A percentile compares a stretch with the other conserved stretches of the same genome.
These are phyloP conservation scores for Elsinoe batatas DNA, from an alignment of 2,329 filamentous ascomycete species.

Conservation along the genomic window DNA sequence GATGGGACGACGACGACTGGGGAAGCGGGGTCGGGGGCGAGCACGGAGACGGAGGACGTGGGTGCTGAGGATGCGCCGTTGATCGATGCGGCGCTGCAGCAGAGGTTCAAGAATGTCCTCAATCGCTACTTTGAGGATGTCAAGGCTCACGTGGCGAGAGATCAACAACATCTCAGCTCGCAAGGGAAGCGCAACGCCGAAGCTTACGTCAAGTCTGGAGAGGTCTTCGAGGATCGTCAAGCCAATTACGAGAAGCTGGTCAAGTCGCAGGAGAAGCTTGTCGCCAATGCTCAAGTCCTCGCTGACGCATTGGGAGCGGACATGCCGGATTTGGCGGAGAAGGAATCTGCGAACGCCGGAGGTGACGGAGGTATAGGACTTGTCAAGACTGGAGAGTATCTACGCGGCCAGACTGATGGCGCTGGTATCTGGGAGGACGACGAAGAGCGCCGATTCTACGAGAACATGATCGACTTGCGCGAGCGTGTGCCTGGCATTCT, in stretches of 20 bases:
- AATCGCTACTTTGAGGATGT: slow-evolving; percentile 88
- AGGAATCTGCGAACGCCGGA: slow-evolving; percentile 56
- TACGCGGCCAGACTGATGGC: slow-evolving; percentile 80
- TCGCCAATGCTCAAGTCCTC: slow-evolving; percentile 81
- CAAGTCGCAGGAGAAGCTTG: slow-evolving; percentile 82
- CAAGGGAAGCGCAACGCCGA: slow-evolving; percentile 94
- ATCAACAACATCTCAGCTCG: slow-evolving; percentile 77
- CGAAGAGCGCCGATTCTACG: slow-evolving; percentile 94
- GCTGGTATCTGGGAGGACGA: slow-evolving; percentile 98
- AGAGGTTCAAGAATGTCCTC: slow-evolving; percentile 77
- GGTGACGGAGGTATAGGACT: slow-evolving; percentile 76
- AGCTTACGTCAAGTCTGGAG: slow-evolving; percentile 95
- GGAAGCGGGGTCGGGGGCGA: slow-evolving; percentile 39
- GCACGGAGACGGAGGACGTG: slow-evolving; percentile 42
- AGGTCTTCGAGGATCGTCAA: slow-evolving; percentile 96
- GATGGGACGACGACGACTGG: slow-evolving; percentile 56
- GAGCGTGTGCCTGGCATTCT: slow-evolving; percentile 91
- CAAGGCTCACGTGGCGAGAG: slow-evolving; percentile 75
- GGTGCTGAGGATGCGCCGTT: slow-evolving; percentile 60
- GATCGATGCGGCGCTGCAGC: slow-evolving; percentile 64
- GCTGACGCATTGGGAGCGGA: slow-evolving; percentile 81
- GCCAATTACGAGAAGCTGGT: slow-evolving; percentile 89
- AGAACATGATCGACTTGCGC: slow-evolving; percentile 89
- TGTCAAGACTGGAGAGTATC: slow-evolving; percentile 86
- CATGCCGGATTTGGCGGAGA: slow-evolving; percentile 86